Evolutionary conservation across 257 asterid species (phyloP).

Genomic region (Jacaranda copaia): DNA sequence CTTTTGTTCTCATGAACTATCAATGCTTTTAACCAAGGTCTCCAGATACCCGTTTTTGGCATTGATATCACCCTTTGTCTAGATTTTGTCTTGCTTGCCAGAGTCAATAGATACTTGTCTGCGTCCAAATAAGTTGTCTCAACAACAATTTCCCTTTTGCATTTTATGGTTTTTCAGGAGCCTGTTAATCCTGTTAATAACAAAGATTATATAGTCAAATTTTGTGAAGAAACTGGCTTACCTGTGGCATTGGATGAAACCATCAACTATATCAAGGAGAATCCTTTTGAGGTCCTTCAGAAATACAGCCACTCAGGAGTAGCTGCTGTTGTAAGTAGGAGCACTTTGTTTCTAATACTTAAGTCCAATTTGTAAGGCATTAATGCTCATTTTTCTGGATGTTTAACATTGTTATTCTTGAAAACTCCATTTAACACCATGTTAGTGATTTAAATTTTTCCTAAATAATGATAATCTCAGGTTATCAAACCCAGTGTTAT

Average conservation of each 20-base stretch:
- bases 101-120: background rate
- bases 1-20: background rate
- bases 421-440: background rate
- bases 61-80: background rate
- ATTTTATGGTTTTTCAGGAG: slow-evolving; percentile 65
- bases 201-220: slow-evolving; percentile 76
- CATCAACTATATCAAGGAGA: slow-evolving; percentile 55
- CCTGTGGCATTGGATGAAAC: slow-evolving; percentile 98
- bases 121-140: background rate
- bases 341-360: slow-evolving; percentile 10
- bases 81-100: background rate
- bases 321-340: slow-evolving; percentile 73
- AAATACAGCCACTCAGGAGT: slow-evolving; percentile 77
- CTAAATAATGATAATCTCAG: slow-evolving; percentile 43
- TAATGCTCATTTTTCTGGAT: background rate
- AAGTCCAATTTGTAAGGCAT: background rate
- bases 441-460: slow-evolving; percentile 22
- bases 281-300: slow-evolving; percentile 63
- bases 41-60: background rate
- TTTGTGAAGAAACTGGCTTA: slow-evolving; percentile 83
- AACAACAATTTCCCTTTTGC: slow-evolving; percentile 1
- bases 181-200: slow-evolving; percentile 80
- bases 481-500: slow-evolving; percentile 92
- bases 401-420: background rate
- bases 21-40: slow-evolving; percentile 25